Percentiles rank a stretch among this genome's conserved stretches.
These are phyloP conservation scores for Cucumis variabilis DNA, from an alignment of 331 rosid species.

Conservation along the genomic window DNA sequence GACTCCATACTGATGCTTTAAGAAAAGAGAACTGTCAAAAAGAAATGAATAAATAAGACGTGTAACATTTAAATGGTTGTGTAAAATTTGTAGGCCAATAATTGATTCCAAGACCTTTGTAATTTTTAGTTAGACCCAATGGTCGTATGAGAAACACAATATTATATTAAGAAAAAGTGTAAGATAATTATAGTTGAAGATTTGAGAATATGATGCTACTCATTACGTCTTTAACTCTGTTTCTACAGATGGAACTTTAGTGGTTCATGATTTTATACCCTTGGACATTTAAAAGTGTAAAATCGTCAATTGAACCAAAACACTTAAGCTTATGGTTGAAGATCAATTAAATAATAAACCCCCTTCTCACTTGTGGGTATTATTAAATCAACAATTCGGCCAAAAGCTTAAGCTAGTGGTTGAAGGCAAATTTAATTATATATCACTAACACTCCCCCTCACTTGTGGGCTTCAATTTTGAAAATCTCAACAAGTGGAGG, in stretches of 20 bases:
- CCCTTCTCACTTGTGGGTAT: no score
- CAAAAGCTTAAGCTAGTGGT: no score
- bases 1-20: constrained; percentile 97
- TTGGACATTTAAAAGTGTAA: background rate
- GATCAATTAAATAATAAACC: no score
- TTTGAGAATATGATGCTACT: background rate
- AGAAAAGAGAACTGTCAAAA: constrained; percentile 83
- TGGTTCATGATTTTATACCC: background rate
- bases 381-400: no score
- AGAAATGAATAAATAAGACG: constrained; percentile 27
- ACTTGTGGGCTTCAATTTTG: no score
- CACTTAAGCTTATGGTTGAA: no score
- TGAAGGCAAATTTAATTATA: no score
- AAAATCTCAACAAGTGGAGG: no score
- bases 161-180: background rate
- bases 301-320: no score
- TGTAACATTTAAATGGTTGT: background rate
- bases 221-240: background rate
- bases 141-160: background rate
- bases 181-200: background rate
- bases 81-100: background rate
- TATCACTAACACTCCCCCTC: no score
- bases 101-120: background rate
- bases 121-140: constrained; percentile 26
- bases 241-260: background rate